phyloP scores from a whole-genome alignment of 73 alveolate species.

The Tetrahymena thermophila region DNA sequence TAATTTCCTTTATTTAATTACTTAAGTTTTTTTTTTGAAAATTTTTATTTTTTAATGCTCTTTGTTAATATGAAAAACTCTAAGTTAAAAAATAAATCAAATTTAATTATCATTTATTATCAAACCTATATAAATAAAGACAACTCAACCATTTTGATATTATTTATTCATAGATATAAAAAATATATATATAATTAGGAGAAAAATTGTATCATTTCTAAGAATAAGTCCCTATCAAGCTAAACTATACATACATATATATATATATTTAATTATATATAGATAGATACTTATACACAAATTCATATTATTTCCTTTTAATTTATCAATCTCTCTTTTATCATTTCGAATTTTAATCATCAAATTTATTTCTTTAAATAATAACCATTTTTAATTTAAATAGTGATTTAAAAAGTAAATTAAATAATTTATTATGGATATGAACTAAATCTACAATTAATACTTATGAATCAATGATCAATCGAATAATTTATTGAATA shows the following conservation, averaged over 20 bases:
- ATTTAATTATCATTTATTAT: neutral
- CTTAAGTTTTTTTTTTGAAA: neutral
- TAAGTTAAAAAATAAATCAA: neutral
- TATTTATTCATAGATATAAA: neutral
- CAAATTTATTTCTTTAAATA: neutral
- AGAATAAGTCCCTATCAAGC: no score
- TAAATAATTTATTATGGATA: no score
- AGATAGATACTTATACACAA: neutral
- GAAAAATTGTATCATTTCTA: neutral
- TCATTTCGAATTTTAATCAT: neutral
- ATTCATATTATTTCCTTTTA: no score
- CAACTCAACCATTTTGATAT: neutral
- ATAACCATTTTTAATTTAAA: no score
- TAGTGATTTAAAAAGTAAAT: neutral
- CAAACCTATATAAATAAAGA: neutral
- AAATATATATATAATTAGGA: neutral
- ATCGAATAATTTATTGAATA: no score
- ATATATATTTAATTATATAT: no score
- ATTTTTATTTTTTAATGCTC: neutral
- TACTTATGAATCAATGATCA: no score
- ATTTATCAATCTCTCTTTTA: neutral
- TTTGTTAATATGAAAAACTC: neutral
- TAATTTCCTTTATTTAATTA: neutral
- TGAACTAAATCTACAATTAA: no score
- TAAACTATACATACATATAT: no score